Evolutionary conservation across 164 flowering plant genomes (phyloP), one percentile per base, ranked within the genome.

Genomic region (Malania oleifera): DNA sequence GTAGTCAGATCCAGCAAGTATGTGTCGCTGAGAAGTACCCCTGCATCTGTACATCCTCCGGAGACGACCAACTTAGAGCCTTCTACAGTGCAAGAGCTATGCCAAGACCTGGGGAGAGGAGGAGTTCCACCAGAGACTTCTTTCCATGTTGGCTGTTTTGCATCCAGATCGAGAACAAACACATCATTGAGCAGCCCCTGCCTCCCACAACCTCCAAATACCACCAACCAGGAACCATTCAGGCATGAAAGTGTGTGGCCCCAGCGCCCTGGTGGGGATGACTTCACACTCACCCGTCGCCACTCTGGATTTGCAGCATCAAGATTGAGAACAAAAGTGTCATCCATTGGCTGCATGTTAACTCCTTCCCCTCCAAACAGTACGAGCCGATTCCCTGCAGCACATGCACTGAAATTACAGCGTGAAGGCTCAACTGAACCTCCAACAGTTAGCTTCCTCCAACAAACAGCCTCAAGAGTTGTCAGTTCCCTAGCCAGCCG

Each of bases 201-300:
- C 53, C 79, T 75, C 26, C 96, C 96, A 56, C 85, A 86, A 24
- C 96, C 96, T 20, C 96, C 96, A 65, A 89, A 89, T 1, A 89
- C 85, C 35, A 86, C 91, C 51, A 89, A 60, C 87, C 80, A 86
- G 5, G 96, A 89, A 19, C 80, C 91, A 61, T 86, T 81, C 35
- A 86, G 56, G 67, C 88, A 77, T 3, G 96, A 78, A 13, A 86
- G 83, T 2, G 96, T 86, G 68, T 89, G 96, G 37, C 96, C 96
- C 96, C 95, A 89, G 2, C 96, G 81, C 44, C 96, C 96, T 22
- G 96, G 95, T 10, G 96, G 96, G 22, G 96, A 82, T 45, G 93
- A 84, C 50, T 74, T 39, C 26, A 86, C 95, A 52, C 68, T 80
- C 56, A 89, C 79, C 20, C 82, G 70, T 5, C 66, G 78, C 96